These are phyloP conservation scores for Xanthoconium purpureum DNA, from an alignment of 768 basidiomycete genomes.

Conservation along the genomic window DNA sequence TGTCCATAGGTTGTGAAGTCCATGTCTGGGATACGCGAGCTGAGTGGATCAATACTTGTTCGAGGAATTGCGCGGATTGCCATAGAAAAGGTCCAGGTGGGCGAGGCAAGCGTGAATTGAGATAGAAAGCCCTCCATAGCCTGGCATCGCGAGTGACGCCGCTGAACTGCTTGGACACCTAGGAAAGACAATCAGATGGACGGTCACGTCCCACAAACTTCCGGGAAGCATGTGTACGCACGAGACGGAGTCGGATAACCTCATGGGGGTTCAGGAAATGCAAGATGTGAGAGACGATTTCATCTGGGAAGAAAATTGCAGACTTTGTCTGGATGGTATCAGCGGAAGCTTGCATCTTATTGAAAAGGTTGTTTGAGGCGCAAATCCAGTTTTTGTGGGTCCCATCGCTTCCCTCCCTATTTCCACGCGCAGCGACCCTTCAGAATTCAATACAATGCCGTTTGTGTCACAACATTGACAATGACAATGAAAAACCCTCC, in stretches of 20 bases:
- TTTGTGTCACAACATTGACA: neutral
- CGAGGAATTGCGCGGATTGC: conserved; percentile 20
- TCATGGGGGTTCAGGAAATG: conserved; percentile 15
- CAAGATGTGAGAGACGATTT: conserved; percentile 15
- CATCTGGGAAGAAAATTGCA: conserved; percentile 13
- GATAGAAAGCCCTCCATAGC: conserved; percentile 19
- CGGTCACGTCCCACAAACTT: neutral
- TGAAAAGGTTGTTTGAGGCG: neutral
- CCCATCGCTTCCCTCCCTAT: neutral
- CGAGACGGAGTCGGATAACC: conserved; percentile 17
- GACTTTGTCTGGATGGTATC: neutral
- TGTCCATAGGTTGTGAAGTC: conserved; percentile 13
- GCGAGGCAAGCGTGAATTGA: conserved; percentile 15
- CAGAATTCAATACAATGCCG: neutral
- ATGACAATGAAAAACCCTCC: neutral
- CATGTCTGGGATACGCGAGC: conserved; percentile 19
- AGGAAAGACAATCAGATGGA: neutral
- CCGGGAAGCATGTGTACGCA: neutral
- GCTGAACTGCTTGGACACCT: conserved; percentile 21
- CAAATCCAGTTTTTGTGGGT: neutral
- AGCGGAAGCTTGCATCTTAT: conserved; percentile 11
- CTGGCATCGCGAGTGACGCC: conserved; percentile 14
- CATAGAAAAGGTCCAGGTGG: conserved; percentile 24
- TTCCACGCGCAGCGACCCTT: neutral
- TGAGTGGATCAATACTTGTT: conserved; percentile 16